Percentiles rank a stretch among this genome's conserved stretches.
Evolutionary conservation across 805 yeast species (phyloP).

Genomic region (Cyberlindnera meyerae): DNA sequence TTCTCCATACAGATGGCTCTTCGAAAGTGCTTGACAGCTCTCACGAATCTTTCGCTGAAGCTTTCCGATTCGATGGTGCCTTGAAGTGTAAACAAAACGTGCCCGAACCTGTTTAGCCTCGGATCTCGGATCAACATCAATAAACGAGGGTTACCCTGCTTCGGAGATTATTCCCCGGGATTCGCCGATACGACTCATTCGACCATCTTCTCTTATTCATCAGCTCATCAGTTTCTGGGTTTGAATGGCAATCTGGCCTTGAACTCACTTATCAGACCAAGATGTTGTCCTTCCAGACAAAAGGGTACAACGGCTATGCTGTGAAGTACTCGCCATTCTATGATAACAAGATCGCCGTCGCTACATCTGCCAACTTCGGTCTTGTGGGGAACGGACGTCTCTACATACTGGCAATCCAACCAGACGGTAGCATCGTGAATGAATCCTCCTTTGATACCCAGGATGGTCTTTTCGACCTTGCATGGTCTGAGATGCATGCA

Average conservation of each 20-base stretch:
- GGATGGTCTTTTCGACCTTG: slow-evolving; percentile 82
- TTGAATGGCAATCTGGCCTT: background rate
- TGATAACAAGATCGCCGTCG: slow-evolving; percentile 86
- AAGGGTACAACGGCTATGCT: slow-evolving; percentile 82
- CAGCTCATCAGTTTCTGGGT: no score
- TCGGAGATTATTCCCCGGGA: background rate
- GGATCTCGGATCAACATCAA: background rate
- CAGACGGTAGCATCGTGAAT: slow-evolving; percentile 54
- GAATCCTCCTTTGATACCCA: slow-evolving; percentile 76
- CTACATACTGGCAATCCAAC: slow-evolving; percentile 61
- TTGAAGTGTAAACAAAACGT: slow-evolving; percentile 3
- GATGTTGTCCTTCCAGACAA: slow-evolving; percentile 71
- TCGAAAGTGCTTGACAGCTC: no score
- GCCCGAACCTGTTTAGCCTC: slow-evolving; percentile 1
- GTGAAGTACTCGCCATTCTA: slow-evolving; percentile 88
- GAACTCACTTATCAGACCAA: background rate
- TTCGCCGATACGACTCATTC: no score
- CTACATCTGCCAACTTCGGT: slow-evolving; percentile 89
- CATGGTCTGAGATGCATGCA: slow-evolving; percentile 90
- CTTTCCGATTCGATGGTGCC: background rate
- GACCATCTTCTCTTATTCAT: no score
- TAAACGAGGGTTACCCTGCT: slow-evolving; percentile 3
- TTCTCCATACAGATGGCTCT: no score
- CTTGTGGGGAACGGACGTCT: slow-evolving; percentile 90
- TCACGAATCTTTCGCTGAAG: no score